These are phyloP conservation scores for Bryoerythrophyllum caledonicum DNA, from an alignment of 225 moss, liverwort and hornwort genomes.

Conservation along the genomic window DNA sequence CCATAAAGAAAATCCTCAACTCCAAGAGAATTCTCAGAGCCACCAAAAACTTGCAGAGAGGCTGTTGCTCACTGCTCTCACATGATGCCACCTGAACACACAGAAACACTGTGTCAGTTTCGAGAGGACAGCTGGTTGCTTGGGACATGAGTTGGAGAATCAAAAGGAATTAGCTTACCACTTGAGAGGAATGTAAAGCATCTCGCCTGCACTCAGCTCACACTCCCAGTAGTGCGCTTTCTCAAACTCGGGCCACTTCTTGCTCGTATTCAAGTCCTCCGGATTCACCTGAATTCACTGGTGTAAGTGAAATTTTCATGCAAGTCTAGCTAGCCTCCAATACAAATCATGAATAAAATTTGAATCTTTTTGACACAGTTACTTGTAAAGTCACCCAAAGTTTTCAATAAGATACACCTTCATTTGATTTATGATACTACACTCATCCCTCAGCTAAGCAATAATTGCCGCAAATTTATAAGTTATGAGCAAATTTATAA, in stretches of 20 bases:
- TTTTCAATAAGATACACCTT: too few relatives aligned
- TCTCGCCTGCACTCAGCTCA: conserved; percentile 36
- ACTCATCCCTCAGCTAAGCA: too few relatives aligned
- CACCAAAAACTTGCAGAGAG: conserved; percentile 61
- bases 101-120: not conserved
- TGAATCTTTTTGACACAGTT: too few relatives aligned
- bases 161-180: conserved; percentile 21
- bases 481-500: too few relatives aligned
- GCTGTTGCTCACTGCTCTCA: conserved; percentile 44
- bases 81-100: conserved; percentile 53
- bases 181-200: conserved; percentile 48
- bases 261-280: conserved; percentile 31
- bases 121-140: not conserved
- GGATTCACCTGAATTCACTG: conserved; percentile 33
- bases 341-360: not conserved
- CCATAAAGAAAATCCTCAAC: not conserved
- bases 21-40: conserved; percentile 40
- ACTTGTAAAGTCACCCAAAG: too few relatives aligned
- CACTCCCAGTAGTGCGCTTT: conserved; percentile 47
- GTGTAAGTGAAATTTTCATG: not conserved
- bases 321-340: not conserved
- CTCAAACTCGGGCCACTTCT: conserved; percentile 45
- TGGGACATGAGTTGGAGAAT: too few relatives aligned
- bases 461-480: too few relatives aligned
- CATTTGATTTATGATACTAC: too few relatives aligned